Base-by-base conservation (phyloP, 1,284 basidiomycete genomes). In the Ceratobasidium theobromae region DNA sequence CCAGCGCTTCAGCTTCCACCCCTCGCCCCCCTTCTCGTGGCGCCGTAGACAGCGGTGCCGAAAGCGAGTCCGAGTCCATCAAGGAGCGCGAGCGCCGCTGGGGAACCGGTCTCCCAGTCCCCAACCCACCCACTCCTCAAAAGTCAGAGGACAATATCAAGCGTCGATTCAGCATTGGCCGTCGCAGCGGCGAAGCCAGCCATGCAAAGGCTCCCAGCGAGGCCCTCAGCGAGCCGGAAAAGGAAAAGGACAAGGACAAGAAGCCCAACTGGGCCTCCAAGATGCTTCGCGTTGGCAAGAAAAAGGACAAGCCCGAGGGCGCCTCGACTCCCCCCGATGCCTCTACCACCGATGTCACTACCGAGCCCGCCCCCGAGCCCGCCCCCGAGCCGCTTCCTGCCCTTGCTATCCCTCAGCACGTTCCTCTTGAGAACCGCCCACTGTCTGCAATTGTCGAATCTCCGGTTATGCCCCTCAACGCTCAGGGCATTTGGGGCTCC, bases 381-480 rank as follows among this genome's bases (percentile, higher is more conserved):
- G 21, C 38, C 30, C 21, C 57, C 58, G 48, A 65, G 35, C 33
- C 60, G 23, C 60, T 48, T 28, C 60, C 60, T 12, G 52, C 60
- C 6, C 40, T 65, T 25, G 23, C 35, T 9, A 65, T 65, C 16
- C 46, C 60, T 35, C 38, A 49, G 43, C 8, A n/a, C 43, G 5
- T 45, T 6, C 18, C 9, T n/a, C 6, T 6, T 21, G 43, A 45
- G 12, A 48, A 45, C 27, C 60, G 40, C n/a, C 55, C 60, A 27
- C 60, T 65, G n/a, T 65, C 60, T 18, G 60, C 49, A n/a, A 65
- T 65, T 23, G 60, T 52, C 51, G 60, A 65, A 40, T 65, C 60
- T 32, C 60, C 60, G 12, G 27, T 52, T 35, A 28, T 27, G 12
- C 49, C 49, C 6, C 57, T 60, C 40, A 55, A 43, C 16, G 3